Conservation (phyloP, 345 rosid genomes). For the Isatis tinctoria region DNA sequence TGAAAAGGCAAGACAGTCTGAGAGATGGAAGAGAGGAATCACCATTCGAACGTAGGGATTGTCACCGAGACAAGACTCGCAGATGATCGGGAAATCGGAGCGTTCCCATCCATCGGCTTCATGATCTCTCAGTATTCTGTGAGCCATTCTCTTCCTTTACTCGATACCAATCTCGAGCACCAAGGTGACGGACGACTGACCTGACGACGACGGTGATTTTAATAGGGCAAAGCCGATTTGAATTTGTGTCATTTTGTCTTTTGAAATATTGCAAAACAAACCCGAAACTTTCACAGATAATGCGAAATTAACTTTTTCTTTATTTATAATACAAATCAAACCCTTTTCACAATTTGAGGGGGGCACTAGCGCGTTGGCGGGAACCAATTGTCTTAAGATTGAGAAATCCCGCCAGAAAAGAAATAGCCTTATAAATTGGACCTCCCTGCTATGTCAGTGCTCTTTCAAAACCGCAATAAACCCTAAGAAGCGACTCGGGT, state of each 20-base stretch:
- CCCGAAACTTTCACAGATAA: background rate
- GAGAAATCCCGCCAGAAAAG: slow-evolving; percentile 18
- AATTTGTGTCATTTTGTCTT: background rate
- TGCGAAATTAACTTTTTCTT: background rate
- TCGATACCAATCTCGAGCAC: background rate
- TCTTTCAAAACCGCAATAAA: slow-evolving; percentile 9
- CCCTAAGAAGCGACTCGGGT: background rate
- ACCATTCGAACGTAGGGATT: slow-evolving; percentile 97
- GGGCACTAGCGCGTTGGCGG: slow-evolving; percentile 2
- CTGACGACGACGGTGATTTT: background rate
- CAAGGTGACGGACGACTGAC: background rate
- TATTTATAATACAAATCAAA: background rate
- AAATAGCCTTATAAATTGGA: background rate
- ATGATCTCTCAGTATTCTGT: slow-evolving; percentile 72
- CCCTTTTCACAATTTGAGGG: background rate
- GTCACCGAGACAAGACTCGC: slow-evolving; percentile 96
- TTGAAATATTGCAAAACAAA: background rate
- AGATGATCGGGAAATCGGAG: slow-evolving; percentile 89
- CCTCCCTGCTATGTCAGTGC: background rate
- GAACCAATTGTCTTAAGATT: background rate
- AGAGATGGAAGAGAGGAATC: background rate
- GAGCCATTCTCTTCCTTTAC: slow-evolving; percentile 51
- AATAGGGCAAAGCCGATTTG: slow-evolving; percentile 11
- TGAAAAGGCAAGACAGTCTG: background rate
- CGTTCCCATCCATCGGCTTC: slow-evolving; percentile 98